Base-by-base conservation (phyloP, 2,329 filamentous ascomycete species). In the Colletotrichum gloeosporioides region DNA sequence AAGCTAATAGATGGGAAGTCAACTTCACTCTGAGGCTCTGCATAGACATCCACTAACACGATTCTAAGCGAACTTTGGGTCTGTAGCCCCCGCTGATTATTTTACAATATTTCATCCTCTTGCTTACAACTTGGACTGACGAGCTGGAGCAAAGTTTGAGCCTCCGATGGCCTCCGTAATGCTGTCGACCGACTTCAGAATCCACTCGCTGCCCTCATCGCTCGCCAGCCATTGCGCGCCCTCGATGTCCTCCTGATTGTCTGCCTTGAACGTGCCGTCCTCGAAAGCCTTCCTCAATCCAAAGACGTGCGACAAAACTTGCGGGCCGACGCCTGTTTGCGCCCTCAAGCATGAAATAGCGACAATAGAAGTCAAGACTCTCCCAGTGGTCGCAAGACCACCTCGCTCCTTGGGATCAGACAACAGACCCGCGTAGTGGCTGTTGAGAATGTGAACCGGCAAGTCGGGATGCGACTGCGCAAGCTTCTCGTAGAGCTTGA, bases 221-320 rank as follows among this genome's bases (percentile, higher is more conserved):
- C 81, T 82, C 1, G 86, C 87, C 77, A 89, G 62, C 84, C 87
- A 88, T 76, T 86, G 83, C 36, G 86, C 82, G 3, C 80, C 85
- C 75, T 83, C 82, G 1, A 79, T 80, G 57, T 83, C 81, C 29
- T 78, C 80, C 32, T 71, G 78, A 5, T 66, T 72, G 39, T 85
- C 85, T 12, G 77, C 79, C 78, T 79, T 80, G 85, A 89, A 89
- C 25, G 86, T 87, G 2, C 93, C 94, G 83, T 95, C 93, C 78
- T 94, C 92, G 68, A 94, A 88, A 1, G 92, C 94, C 87, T 97
- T 97, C 75, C 94, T 86, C 84, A 98, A 82, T 0, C 95, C 95
- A 85, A 96, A 96, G 0, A 97, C 89, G 84, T 98, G 95, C 79
- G 93, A 95, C 22, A 94, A 85, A 15, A 98, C 94, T 87, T 97